Evolutionary conservation across 306 rosid genomes (phyloP), one percentile per base, ranked within the genome.

Genomic region (Begonia loranthoides): DNA sequence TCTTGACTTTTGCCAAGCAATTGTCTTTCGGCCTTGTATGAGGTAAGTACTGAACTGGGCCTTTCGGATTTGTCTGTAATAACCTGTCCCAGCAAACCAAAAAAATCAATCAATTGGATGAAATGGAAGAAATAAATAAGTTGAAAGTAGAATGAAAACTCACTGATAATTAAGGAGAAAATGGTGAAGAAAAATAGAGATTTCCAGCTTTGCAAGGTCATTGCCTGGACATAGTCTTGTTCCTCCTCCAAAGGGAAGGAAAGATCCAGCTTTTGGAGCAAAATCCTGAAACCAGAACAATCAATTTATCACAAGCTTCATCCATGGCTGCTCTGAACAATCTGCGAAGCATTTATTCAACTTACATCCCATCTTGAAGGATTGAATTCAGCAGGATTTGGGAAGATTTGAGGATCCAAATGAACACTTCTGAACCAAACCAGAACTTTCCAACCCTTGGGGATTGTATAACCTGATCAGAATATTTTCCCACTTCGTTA

Each of bases 11-110:
- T 54, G 80, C 95, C 72, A 76, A 50, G 76, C 90, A 84, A 63
- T 84, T 81, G 65, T 84, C 95, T 48, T 15, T 60, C 1, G 94
- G 94, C 68, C 94, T 81, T 36, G 79, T 59, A 62, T 80, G 94
- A 0, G 94, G 94, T 56, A 84, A 69, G 70, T 71, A 76, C 67
- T 63, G 71, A 59, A 73, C 52, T 3, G 72, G 78, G 54, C 84
- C 50, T 16, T 54, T 58, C 13, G 84, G 82, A 60, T 81, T 73
- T 15, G 56, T 10, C 49, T 50, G 70, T 41, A 78, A 80, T 57
- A 84, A 55, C 75, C 94, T 84, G 83, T 47, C 39, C n/a, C n/a
- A n/a, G n/a, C n/a, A n/a, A 7, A 28, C 2, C 6, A 28, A 28
- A 28, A 4, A 0, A 28, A n/a, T n/a, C n/a, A n/a, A n/a, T n/a